These are phyloP conservation scores for Thraustochytrium striatum DNA, from an alignment of 352 stramenopile species.

Conservation along the genomic window DNA sequence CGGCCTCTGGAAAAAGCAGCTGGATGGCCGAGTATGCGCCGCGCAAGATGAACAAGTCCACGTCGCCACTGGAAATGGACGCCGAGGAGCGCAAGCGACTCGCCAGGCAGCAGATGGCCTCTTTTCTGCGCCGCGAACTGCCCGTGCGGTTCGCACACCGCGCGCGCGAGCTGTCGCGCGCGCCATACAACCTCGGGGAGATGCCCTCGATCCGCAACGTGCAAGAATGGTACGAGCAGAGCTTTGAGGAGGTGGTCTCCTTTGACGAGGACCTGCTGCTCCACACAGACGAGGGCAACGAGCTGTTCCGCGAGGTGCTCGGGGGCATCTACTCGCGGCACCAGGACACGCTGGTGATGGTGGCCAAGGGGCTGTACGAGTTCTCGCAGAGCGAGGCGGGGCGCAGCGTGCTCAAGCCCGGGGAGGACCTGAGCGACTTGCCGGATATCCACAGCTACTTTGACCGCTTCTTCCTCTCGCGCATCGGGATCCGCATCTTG, in stretches of 20 bases:
- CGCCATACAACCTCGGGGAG: constrained; percentile 32
- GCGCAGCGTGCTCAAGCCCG: constrained; percentile 62
- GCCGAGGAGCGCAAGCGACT: constrained; percentile 26
- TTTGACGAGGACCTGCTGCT: constrained; percentile 75
- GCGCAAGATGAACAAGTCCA: constrained; percentile 1
- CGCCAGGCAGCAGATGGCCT: constrained; percentile 43
- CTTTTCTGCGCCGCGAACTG: constrained; percentile 42
- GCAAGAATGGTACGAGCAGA: constrained; percentile 91
- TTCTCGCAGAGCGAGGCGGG: constrained; percentile 78
- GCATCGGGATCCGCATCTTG: constrained; percentile 99
- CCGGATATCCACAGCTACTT: constrained; percentile 94
- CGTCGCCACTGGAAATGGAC: constrained; percentile 17
- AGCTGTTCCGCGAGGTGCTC: constrained; percentile 85
- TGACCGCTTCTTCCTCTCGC: constrained; percentile 98
- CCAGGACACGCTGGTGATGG: constrained; percentile 95
- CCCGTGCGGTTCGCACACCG: constrained; percentile 44
- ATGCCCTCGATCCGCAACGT: constrained; percentile 57
- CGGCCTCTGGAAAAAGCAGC: background rate
- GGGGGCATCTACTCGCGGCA: constrained; percentile 94
- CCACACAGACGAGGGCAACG: constrained; percentile 68
- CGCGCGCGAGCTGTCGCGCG: background rate
- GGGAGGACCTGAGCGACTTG: constrained; percentile 67
- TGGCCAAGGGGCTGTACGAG: constrained; percentile 97
- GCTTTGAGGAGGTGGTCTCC: constrained; percentile 84
- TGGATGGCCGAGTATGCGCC: constrained; percentile 8